These are phyloP conservation scores for Tephrocybe sp. DNA, from an alignment of 768 basidiomycete genomes.

Conservation along the genomic window DNA sequence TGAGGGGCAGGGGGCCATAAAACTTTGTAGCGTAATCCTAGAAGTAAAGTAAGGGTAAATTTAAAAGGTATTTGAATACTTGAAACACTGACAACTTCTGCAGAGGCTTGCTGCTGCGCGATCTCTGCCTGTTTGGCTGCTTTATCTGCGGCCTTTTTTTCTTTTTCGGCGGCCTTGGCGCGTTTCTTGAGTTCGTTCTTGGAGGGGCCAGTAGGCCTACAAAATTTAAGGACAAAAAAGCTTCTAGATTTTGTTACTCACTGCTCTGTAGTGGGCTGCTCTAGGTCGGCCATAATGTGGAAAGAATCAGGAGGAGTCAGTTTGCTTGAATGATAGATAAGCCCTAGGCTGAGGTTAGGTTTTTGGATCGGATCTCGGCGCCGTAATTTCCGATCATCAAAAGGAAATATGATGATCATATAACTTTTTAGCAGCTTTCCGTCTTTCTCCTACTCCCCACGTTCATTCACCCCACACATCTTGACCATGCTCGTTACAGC, in stretches of 20 bases:
- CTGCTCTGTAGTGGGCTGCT: slow-evolving; percentile 8
- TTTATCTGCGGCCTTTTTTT: slow-evolving; percentile 83
- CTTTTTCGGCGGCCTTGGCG: slow-evolving; percentile 89
- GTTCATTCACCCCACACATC: slow-evolving; percentile 16
- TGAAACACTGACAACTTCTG: slow-evolving; percentile 52
- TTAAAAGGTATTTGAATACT: not conserved
- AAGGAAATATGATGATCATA: not conserved
- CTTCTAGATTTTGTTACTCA: not conserved
- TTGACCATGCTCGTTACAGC: slow-evolving; percentile 45
- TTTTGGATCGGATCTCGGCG: slow-evolving; percentile 5
- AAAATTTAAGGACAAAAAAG: not conserved
- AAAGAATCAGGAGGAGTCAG: slow-evolving; percentile 1
- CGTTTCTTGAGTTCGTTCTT: slow-evolving; percentile 92
- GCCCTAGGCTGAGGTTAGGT: slow-evolving; percentile 21
- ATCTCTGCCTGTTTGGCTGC: slow-evolving; percentile 77
- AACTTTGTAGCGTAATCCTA: slow-evolving; percentile 77
- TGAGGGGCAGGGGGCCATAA: slow-evolving; percentile 86
- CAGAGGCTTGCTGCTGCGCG: slow-evolving; percentile 61
- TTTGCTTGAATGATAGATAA: slow-evolving; percentile 11
- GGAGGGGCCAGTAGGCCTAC: slow-evolving; percentile 49
- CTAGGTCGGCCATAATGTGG: slow-evolving; percentile 13
- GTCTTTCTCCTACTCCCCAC: slow-evolving; percentile 17
- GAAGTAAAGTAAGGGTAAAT: not conserved
- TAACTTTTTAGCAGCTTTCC: slow-evolving; percentile 10
- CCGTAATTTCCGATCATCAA: not conserved